Evolutionary conservation across 192 early-diverging fungal species (phyloP), one percentile per base, ranked within the genome.

Genomic region (Coemansia sp.): DNA sequence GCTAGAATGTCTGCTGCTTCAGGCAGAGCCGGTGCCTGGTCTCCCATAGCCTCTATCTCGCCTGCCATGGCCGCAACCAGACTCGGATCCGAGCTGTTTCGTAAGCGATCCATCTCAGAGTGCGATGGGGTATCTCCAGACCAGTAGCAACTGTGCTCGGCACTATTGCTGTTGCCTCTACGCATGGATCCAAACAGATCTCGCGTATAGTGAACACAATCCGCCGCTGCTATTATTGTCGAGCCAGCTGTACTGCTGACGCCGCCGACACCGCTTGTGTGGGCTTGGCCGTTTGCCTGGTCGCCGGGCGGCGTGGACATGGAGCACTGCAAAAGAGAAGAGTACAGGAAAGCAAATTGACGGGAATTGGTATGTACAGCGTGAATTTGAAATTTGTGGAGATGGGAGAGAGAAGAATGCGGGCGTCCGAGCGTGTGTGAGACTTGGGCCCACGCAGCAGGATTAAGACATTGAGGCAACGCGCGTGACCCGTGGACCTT

Each of bases 131-230:
- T 70, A 9, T 68, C 68, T 3, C 68, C 74, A 15, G 68, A 19
- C 74, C 74, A 76, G 60, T 60, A 76, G 61, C 70, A 68, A 39
- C 70, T 68, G 41, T 59, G 68, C 55, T 70, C 74, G 39, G 24
- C 27, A 15, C 24, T 29, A 63, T 55, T 18, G 48, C 24, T 53
- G 15, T 18, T 53, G 29, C 26, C 19, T 40, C 38, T 43, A 22
- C 46, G 46, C 26, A 50, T 50, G n/a, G 46, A 50, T 50, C 46
- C 46, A 50, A 50, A 29, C 46, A 50, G 46, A 14, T 50, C 46
- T 27, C 46, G 56, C 26, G 56, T 38, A 40, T 57, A 26, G 53
- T 33, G 53, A 11, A 37, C 53, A 55, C 32, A 55, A 50, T 50
- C 46, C 26, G 46, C 24, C 2, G 46, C 46, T n/a, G 46, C 46